phyloP scores from a whole-genome alignment of 768 basidiomycete genomes.

The Cyathus striatus region DNA sequence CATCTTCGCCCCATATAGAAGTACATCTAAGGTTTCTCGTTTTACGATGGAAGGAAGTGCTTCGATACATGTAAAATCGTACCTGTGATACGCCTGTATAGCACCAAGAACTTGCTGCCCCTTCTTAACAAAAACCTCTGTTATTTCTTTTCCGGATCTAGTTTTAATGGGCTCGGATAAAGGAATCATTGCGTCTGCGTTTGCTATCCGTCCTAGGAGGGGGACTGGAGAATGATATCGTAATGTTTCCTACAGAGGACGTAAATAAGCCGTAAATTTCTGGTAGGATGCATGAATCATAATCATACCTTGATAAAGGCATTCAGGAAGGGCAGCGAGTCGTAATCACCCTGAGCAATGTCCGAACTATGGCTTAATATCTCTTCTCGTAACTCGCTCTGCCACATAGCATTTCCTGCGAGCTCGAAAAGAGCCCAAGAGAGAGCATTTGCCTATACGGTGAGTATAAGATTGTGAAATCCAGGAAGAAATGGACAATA shows the following conservation, averaged over 20 bases:
- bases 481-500: background rate
- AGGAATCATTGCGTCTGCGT: background rate
- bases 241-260: background rate
- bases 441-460: background rate
- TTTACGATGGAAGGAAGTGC: background rate
- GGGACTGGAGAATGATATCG: background rate
- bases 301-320: background rate
- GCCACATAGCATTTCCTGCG: background rate
- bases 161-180: background rate
- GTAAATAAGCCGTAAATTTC: background rate
- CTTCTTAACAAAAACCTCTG: background rate
- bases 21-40: background rate
- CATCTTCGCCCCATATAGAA: slow-evolving; percentile 5
- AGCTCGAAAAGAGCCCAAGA: background rate
- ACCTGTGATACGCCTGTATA: background rate
- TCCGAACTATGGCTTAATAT: background rate
- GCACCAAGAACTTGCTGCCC: background rate
- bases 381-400: background rate
- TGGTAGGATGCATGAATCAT: background rate
- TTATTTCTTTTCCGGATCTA: background rate
- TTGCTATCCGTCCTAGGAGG: background rate
- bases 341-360: background rate
- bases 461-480: background rate
- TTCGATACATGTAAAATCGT: background rate
- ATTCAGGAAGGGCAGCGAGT: background rate